Conservation (phyloP, 495 filamentous ascomycete species). For the Penicillium longicatenatum region DNA sequence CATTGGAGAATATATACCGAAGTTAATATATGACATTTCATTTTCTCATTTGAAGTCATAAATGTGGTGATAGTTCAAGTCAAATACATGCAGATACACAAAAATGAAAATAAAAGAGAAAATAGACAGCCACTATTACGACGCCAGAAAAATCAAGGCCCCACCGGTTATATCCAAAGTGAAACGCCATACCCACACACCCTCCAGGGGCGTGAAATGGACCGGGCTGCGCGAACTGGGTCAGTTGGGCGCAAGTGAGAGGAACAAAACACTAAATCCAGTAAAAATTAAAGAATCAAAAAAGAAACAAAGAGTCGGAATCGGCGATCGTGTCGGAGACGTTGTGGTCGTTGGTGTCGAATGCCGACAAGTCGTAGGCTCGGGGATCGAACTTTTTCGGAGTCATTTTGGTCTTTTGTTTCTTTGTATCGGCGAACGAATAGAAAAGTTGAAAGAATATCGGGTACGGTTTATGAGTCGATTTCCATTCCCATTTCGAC, state of each 20-base stretch:
- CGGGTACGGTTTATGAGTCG: constrained; percentile 35
- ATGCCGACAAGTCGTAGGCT: constrained; percentile 8
- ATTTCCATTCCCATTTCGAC: constrained; percentile 50
- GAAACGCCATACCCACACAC: constrained; percentile 19
- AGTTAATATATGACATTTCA: background rate
- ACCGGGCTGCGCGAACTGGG: constrained; percentile 20
- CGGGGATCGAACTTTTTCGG: constrained; percentile 24
- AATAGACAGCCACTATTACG: constrained; percentile 19
- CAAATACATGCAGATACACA: constrained; percentile 11
- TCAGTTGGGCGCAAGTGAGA: constrained; percentile 24
- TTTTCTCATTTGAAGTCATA: constrained; percentile 16
- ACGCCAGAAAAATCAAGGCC: constrained; percentile 9
- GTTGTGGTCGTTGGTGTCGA: constrained; percentile 8
- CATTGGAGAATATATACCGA: no score
- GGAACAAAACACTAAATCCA: constrained; percentile 21
- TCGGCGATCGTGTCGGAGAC: constrained; percentile 9
- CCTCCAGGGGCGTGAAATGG: constrained; percentile 16
- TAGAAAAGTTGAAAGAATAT: constrained; percentile 11
- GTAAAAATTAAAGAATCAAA: constrained; percentile 15
- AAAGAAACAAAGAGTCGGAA: constrained; percentile 9
- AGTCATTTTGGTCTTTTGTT: background rate
- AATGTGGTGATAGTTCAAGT: background rate
- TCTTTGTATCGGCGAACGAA: background rate
- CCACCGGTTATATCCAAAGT: constrained; percentile 3
- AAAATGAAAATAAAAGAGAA: constrained; percentile 10